phyloP scores from a whole-genome alignment of 1,139 yeast species.

The Yamadazyma diospyri region DNA sequence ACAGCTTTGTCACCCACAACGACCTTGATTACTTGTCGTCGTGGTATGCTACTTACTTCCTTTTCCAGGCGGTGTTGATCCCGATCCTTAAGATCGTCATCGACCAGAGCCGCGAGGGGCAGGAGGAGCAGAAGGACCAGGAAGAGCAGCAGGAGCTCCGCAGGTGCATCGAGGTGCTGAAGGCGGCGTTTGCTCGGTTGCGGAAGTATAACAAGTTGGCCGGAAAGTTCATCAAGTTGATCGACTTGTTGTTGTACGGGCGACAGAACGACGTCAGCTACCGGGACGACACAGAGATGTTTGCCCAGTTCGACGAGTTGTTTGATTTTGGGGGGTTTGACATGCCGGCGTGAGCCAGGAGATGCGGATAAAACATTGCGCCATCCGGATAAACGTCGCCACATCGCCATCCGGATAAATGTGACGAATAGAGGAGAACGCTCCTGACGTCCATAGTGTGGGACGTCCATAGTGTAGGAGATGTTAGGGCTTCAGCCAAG shows the following conservation, averaged over 20 bases:
- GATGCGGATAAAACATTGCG: no score
- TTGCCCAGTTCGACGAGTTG: slow-evolving; percentile 16
- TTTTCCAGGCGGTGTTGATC: slow-evolving; percentile 58
- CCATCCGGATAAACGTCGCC: no score
- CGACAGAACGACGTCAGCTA: slow-evolving; percentile 9
- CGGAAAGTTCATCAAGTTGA: slow-evolving; percentile 44
- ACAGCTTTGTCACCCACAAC: slow-evolving; percentile 38
- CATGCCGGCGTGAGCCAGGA: no score
- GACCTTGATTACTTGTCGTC: slow-evolving; percentile 36
- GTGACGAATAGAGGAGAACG: no score
- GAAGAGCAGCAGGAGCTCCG: slow-evolving; percentile 12
- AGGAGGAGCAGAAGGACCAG: neutral
- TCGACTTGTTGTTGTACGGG: slow-evolving; percentile 28
- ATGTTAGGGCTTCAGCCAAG: no score
- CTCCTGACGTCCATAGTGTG: no score
- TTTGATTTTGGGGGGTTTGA: no score
- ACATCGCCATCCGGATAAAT: no score
- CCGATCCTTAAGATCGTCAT: slow-evolving; percentile 52
- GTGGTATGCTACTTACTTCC: slow-evolving; percentile 63
- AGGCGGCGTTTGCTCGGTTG: slow-evolving; percentile 34
- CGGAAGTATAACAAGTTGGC: slow-evolving; percentile 47
- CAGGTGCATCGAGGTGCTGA: slow-evolving; percentile 38
- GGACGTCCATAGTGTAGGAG: no score
- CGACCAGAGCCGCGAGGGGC: slow-evolving; percentile 33
- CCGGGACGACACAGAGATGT: slow-evolving; percentile 12